Base-by-base conservation (phyloP, 2,329 filamentous ascomycete species). In the Emydomyces testavorans region DNA sequence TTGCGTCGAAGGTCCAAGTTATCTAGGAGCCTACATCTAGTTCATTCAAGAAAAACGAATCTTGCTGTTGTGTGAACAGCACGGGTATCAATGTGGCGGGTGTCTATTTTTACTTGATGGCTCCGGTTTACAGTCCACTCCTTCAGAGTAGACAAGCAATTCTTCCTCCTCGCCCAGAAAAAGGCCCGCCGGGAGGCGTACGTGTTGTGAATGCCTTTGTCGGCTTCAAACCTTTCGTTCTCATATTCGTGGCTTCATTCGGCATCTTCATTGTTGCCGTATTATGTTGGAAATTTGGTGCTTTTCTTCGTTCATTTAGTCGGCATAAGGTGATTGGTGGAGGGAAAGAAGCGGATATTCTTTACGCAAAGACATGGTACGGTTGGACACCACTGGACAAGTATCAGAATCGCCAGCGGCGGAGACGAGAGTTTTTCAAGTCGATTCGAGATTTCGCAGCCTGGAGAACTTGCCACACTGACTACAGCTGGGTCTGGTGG, bases 401-500 rank as follows among this genome's bases (percentile, higher is more conserved):
- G 4, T 60, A 66, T 21, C 54, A 65, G 35, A 50, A 54, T 6
- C 59, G 59, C 24, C 65, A 62, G 47, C 24, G 50, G 6, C 31
- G 54, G 3, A 52, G 62, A 24, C 53, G 53, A 13, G 53, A 51
- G 8, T 51, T 49, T 0, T 56, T 59, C 5, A 46, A 34, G 2
- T 55, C 48, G 35, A 15, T 65, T 7, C 49, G 56, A 38, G 45
- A 57, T 5, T 62, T 55, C 56, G 53, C 60, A 4, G 50, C 59
- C 3, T 68, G 66, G 65, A 60, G 58, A 39, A 60, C 65, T 3
- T 56, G 61, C 3, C 59, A 54, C 48, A 55, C 58, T 7, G 60
- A 66, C 45, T 68, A 66, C 52, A 57, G 52, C 37, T 66, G 65
- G 63, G 56, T 66, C 10, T 69, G 65, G 65, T 68, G 66, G 66